phyloP scores from a whole-genome alignment of 345 rosid genomes.

The Citropsis articulata region DNA sequence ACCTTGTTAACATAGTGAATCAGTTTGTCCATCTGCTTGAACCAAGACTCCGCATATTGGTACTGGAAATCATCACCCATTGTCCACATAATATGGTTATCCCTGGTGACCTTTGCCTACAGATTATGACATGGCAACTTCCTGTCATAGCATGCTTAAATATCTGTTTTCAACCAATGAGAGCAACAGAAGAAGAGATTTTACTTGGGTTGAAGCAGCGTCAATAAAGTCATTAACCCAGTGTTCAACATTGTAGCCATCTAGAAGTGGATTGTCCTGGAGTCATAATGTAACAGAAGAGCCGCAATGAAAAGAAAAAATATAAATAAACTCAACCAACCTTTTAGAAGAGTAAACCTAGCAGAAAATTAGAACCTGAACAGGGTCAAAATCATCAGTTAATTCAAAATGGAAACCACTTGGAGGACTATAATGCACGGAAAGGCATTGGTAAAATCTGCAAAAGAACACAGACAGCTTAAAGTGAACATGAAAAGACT shows the following conservation, averaged over 20 bases:
- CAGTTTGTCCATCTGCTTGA: slow-evolving; percentile 87
- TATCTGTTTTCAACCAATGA: not conserved
- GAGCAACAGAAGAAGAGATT: not conserved
- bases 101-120: slow-evolving; percentile 74
- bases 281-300: slow-evolving; percentile 8
- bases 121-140: not conserved
- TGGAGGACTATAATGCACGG: slow-evolving; percentile 71
- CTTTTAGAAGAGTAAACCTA: not conserved
- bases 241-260: slow-evolving; percentile 57
- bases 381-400: slow-evolving; percentile 33
- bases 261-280: slow-evolving; percentile 60
- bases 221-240: slow-evolving; percentile 54
- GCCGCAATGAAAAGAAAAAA: not conserved
- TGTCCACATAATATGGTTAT: slow-evolving; percentile 93
- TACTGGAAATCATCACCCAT: slow-evolving; percentile 97
- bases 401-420: slow-evolving; percentile 71
- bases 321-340: not conserved
- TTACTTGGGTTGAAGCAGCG: slow-evolving; percentile 41
- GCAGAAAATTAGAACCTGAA: slow-evolving; percentile 49
- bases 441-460: slow-evolving; percentile 78
- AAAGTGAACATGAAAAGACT: not conserved
- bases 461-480: slow-evolving; percentile 13
- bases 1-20: slow-evolving; percentile 92
- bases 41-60: slow-evolving; percentile 93
- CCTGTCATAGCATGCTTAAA: not conserved